Evolutionary conservation across 441 rosid genomes (phyloP).

Genomic region (Populus hybrid): DNA sequence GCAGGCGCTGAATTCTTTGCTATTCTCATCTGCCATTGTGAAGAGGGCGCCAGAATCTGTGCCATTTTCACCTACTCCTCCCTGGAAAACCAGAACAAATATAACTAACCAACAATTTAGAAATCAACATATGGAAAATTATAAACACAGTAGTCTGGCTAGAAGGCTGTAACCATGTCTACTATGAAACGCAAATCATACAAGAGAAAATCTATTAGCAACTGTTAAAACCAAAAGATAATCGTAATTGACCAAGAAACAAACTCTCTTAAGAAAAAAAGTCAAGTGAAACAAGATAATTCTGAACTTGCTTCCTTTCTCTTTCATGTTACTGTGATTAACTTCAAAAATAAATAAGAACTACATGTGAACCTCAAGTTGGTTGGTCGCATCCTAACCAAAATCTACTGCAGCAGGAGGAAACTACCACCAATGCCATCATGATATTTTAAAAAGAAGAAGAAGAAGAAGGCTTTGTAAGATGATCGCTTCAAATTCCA

Average conservation of each 20-base stretch:
- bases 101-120: background rate
- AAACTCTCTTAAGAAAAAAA: background rate
- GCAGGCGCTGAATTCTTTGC: constrained; percentile 45
- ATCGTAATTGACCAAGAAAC: constrained; percentile 1
- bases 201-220: background rate
- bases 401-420: background rate
- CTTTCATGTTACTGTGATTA: background rate
- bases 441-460: background rate
- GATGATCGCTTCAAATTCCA: background rate
- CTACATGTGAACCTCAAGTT: background rate
- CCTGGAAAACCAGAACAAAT: constrained; percentile 13
- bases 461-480: background rate
- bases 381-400: background rate
- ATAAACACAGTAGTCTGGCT: background rate
- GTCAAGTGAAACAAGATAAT: no score
- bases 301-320: background rate
- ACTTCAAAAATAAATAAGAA: background rate
- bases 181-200: constrained; percentile 2
- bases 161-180: background rate
- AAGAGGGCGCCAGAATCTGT: constrained; percentile 78
- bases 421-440: background rate
- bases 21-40: constrained; percentile 73
- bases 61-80: constrained; percentile 64
- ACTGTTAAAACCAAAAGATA: background rate
- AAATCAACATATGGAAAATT: background rate